Evolutionary conservation across 805 yeast species (phyloP).

Genomic region (Wickerhamomyces alni): DNA sequence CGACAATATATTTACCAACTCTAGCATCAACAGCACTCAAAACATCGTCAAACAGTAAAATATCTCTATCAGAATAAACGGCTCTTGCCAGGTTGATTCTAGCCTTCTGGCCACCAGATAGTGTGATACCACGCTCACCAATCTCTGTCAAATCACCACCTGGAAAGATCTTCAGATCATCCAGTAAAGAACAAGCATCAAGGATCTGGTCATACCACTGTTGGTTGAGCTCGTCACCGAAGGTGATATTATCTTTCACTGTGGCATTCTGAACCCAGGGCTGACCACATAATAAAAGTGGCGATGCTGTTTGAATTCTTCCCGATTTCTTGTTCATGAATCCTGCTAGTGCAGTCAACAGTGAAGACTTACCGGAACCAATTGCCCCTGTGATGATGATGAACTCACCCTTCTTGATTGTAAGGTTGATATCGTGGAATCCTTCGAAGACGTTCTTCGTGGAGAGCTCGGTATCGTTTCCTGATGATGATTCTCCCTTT

Average conservation of each 20-base stretch:
- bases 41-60: conserved; percentile 65
- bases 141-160: conserved; percentile 68
- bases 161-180: conserved; percentile 53
- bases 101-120: conserved; percentile 80
- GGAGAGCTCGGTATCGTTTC: too few relatives aligned
- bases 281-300: conserved; percentile 39
- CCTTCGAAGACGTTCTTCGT: conserved; percentile 35
- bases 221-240: conserved; percentile 48
- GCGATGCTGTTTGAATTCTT: conserved; percentile 40
- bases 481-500: conserved; percentile 1
- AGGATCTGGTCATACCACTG: conserved; percentile 45
- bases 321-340: conserved; percentile 54
- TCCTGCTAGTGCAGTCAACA: conserved; percentile 62
- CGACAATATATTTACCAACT: conserved; percentile 66
- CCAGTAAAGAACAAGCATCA: conserved; percentile 51
- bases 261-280: conserved; percentile 81
- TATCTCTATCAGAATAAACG: conserved; percentile 56
- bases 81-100: conserved; percentile 67
- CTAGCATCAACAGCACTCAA: conserved; percentile 75
- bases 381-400: conserved; percentile 71
- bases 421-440: conserved; percentile 39
- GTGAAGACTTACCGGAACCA: conserved; percentile 73
- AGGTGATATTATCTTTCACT: conserved; percentile 57
- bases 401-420: conserved; percentile 54
- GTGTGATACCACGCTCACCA: conserved; percentile 72